Evolutionary conservation across 169 alveolate genomes (phyloP).

Genomic region (Eimeria sp.): DNA sequence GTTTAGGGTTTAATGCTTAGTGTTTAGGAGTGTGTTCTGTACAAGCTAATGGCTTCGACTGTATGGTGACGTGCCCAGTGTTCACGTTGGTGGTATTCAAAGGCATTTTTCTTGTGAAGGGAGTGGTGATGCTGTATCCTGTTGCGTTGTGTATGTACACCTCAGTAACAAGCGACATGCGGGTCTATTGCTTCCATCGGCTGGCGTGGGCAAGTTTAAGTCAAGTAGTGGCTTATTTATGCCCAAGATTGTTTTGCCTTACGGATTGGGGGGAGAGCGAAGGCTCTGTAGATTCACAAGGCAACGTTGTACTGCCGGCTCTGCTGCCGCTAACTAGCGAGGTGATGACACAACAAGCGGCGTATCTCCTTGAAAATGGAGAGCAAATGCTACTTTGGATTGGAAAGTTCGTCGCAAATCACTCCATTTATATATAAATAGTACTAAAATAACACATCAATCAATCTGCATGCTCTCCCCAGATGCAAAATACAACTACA

Average conservation of each 20-base stretch:
- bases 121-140: too few species aligned
- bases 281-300: background rate
- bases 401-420: slow-evolving; percentile 88
- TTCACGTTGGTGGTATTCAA: too few species aligned
- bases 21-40: background rate
- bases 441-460: background rate
- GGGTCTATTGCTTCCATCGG: slow-evolving; percentile 58
- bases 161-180: slow-evolving; percentile 61
- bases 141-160: background rate
- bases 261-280: slow-evolving; percentile 3
- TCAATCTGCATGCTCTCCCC: too few species aligned
- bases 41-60: too few species aligned
- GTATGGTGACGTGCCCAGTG: background rate
- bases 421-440: background rate
- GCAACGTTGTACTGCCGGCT: slow-evolving; percentile 85
- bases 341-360: slow-evolving; percentile 92
- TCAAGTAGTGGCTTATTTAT: background rate
- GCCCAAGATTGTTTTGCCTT: background rate
- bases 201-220: background rate
- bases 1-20: background rate
- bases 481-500: too few species aligned
- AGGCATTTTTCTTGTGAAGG: too few species aligned
- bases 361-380: slow-evolving; percentile 94
- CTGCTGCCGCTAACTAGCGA: slow-evolving; percentile 90
- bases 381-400: slow-evolving; percentile 94